These are phyloP conservation scores for Arthroderma sp. DNA, from an alignment of 2,329 filamentous ascomycete species.

Conservation along the genomic window DNA sequence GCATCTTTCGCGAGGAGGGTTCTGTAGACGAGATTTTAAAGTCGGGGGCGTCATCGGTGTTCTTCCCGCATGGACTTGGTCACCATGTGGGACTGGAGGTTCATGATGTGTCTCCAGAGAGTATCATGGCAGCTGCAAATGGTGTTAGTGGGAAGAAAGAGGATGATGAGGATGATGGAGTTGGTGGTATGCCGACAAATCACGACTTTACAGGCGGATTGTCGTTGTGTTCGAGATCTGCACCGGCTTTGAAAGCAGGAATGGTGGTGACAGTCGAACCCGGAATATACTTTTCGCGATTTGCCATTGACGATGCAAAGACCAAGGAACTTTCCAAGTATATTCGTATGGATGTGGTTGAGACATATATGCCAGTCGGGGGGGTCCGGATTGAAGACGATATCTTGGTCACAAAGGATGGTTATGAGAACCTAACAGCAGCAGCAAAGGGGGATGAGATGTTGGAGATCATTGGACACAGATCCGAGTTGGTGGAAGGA, in stretches of 20 bases:
- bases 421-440: constrained; percentile 60
- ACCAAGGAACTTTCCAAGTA: constrained; percentile 20
- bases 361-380: constrained; percentile 29
- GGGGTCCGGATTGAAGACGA: constrained; percentile 41
- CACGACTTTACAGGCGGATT: background rate
- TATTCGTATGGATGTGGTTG: constrained; percentile 28
- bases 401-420: constrained; percentile 55
- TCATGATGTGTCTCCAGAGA: constrained; percentile 28
- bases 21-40: constrained; percentile 39
- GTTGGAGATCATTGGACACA: constrained; percentile 25
- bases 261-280: constrained; percentile 47
- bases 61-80: constrained; percentile 41
- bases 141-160: constrained; percentile 59
- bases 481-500: background rate
- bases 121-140: constrained; percentile 29
- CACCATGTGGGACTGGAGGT: constrained; percentile 40
- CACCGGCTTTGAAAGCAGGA: constrained; percentile 33
- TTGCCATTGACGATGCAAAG: constrained; percentile 20
- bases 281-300: constrained; percentile 34
- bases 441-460: constrained; percentile 53
- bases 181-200: constrained; percentile 17
- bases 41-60: constrained; percentile 26
- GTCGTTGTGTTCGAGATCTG: constrained; percentile 20
- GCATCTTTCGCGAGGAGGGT: constrained; percentile 52
- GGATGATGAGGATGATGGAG: constrained; percentile 33